Base-by-base conservation (phyloP, 805 yeast genomes). In the Barnettozyma pratensis region DNA sequence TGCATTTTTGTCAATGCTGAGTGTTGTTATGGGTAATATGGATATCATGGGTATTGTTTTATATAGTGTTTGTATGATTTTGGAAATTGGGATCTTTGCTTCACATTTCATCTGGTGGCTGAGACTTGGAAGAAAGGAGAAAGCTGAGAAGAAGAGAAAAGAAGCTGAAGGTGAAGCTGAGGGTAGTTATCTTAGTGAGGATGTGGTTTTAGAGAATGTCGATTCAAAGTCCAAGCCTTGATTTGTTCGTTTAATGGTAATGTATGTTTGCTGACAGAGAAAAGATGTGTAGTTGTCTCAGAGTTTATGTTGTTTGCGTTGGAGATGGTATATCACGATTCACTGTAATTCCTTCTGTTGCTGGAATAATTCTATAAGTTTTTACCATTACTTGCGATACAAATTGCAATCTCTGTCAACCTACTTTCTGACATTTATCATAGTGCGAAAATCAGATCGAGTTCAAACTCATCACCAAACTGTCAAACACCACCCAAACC, bases 1-100 rank as follows among this genome's bases (percentile, higher is more conserved):
- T 8, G 97, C 97, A 0, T 65, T 87, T 36, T 79, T 89, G 50
- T 87, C 95, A 3, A 76, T 87, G 71, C 67, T 77, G 39, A 79
- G 87, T 67, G 76, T 76, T 49, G 67, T 72, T 3, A 71, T 80
- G 37, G 90, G 81, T 6, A 70, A 73, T 42, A 58, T 84, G 62
- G 95, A 88, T 62, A 61, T 80, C 25, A 75, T 88, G 77, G 90
- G 96, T 37, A 74, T 84, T 52, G 70, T 81, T 1, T 69, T 87
- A 30, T 88, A 87, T 60, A 72, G 77, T 12, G 69, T 87, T 10
- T 87, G 87, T 41, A 74, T 85, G 19, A 75, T 65, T 0, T 61
- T 87, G 60, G 96, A 88, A 59, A 50, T 80, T 5, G 96, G 96
- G 0, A 85, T 88, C 36, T 76, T 84, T 54, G 26, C 67, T 0